These are phyloP conservation scores for Linum trigynum DNA, from an alignment of 345 rosid genomes.

Conservation along the genomic window DNA sequence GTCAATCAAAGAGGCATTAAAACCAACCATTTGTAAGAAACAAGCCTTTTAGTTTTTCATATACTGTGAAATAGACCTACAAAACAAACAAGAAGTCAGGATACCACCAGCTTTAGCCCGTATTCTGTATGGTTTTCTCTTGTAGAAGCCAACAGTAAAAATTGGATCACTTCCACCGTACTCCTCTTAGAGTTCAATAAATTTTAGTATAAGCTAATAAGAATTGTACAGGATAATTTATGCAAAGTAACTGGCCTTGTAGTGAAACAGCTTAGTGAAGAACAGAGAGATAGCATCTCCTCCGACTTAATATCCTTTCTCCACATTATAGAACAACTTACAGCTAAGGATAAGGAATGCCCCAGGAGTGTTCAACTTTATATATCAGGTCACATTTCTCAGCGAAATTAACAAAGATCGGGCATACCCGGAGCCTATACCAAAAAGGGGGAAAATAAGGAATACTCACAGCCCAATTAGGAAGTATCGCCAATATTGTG, in stretches of 20 bases:
- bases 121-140: not conserved
- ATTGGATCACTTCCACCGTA: no score
- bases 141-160: no score
- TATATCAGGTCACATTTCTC: not conserved
- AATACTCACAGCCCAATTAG: slow-evolving; percentile 91
- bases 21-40: slow-evolving; percentile 69
- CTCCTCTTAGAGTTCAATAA: no score
- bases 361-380: not conserved
- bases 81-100: slow-evolving; percentile 13
- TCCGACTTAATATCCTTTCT: not conserved
- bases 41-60: slow-evolving; percentile 57
- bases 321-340: not conserved
- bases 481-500: slow-evolving; percentile 80
- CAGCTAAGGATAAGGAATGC: not conserved
- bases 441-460: slow-evolving; percentile 3
- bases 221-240: not conserved
- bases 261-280: not conserved
- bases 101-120: not conserved
- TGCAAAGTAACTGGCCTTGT: not conserved
- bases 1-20: not conserved
- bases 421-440: not conserved
- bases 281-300: not conserved
- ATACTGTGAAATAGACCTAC: slow-evolving; percentile 86
- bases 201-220: not conserved
- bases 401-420: not conserved